Evolutionary conservation across 495 filamentous ascomycete genomes (phyloP).

Genomic region (Penicillium odoratum): DNA sequence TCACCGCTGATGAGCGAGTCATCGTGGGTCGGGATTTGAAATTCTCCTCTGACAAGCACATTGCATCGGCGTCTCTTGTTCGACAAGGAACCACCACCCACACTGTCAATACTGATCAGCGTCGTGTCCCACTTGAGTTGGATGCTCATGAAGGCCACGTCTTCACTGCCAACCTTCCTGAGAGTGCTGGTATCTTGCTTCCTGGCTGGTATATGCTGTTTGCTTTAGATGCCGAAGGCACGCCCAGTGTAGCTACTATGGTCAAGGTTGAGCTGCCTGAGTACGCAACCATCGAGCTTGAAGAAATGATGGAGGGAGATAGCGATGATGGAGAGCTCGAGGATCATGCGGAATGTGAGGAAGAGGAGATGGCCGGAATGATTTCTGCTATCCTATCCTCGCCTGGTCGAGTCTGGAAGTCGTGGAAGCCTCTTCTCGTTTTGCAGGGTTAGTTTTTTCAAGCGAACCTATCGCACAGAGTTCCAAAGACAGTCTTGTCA

Average conservation of each 20-base stretch:
- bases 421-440: constrained; percentile 6
- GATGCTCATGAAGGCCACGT: not conserved
- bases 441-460: not conserved
- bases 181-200: constrained; percentile 50
- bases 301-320: constrained; percentile 3
- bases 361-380: not conserved
- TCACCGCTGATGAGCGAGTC: constrained; percentile 13
- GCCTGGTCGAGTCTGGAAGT: constrained; percentile 4
- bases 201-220: constrained; percentile 63
- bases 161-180: constrained; percentile 3
- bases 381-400: constrained; percentile 1
- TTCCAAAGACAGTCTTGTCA: too few relatives aligned
- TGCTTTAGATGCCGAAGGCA: constrained; percentile 43
- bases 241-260: constrained; percentile 45
- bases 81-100: constrained; percentile 53
- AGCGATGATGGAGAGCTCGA: constrained; percentile 1
- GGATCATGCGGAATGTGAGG: not conserved
- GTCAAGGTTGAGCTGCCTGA: constrained; percentile 20
- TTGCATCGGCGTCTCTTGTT: constrained; percentile 35
- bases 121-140: constrained; percentile 45
- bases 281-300: constrained; percentile 2
- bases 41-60: constrained; percentile 13
- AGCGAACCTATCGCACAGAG: too few relatives aligned
- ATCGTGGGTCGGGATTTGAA: constrained; percentile 30
- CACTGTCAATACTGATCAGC: constrained; percentile 60